A percentile compares a stretch with the other conserved stretches of the same genome.
Conservation (phyloP, 176 grass and related monocot genomes). For the Zoysia pacifica region DNA sequence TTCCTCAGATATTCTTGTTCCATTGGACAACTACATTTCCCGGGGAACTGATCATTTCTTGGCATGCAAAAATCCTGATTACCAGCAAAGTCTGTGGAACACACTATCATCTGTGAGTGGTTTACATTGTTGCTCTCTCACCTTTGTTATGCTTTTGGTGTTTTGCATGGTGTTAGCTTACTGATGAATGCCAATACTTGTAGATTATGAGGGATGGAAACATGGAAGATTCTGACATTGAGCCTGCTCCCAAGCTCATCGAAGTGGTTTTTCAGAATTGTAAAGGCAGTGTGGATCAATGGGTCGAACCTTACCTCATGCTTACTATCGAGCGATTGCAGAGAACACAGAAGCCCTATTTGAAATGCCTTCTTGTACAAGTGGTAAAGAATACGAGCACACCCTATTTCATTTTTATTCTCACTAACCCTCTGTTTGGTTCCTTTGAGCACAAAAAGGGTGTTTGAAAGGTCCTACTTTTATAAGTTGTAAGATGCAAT, state of each 20-base stretch:
- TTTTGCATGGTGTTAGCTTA: not conserved
- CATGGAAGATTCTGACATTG: constrained; percentile 89
- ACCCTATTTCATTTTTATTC: not conserved
- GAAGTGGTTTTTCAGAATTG: constrained; percentile 93
- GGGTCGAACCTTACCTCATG: constrained; percentile 76
- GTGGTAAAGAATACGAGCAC: constrained; percentile 53
- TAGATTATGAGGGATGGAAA: constrained; percentile 84
- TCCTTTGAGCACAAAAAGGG: not conserved
- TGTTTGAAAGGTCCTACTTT: no score
- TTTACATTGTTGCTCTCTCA: not conserved
- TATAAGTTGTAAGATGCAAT: not conserved
- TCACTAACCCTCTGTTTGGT: not conserved
- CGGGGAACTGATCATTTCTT: constrained; percentile 78
- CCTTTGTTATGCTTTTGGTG: not conserved
- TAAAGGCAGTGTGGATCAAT: constrained; percentile 79
- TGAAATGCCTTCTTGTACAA: constrained; percentile 86
- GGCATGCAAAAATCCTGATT: constrained; percentile 78
- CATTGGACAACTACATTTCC: constrained; percentile 88
- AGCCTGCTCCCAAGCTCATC: constrained; percentile 84
- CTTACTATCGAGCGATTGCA: constrained; percentile 70
- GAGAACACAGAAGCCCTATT: constrained; percentile 61
- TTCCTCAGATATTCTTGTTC: constrained; percentile 80
- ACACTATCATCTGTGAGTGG: constrained; percentile 66
- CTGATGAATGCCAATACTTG: constrained; percentile 17
- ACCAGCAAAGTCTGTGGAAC: constrained; percentile 85